Percentiles rank a stretch among this genome's conserved stretches.
These are phyloP conservation scores for Zizania latifolia DNA, from an alignment of 176 grass and related monocot species.

Conservation along the genomic window DNA sequence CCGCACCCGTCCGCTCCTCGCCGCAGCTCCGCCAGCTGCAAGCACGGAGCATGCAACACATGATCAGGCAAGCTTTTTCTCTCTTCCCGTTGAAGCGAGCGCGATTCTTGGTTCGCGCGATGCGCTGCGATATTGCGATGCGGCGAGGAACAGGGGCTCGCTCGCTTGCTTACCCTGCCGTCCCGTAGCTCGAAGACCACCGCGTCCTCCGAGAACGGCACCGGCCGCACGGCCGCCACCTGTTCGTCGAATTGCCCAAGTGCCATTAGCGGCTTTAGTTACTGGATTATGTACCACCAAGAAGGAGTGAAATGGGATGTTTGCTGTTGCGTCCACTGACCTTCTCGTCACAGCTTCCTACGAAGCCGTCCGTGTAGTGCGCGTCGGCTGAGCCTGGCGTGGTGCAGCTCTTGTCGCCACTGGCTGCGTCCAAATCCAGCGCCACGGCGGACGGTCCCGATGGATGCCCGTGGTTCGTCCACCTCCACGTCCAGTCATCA, in stretches of 20 bases:
- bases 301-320: neutral
- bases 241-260: slow-evolving; percentile 35
- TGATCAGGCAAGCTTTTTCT: neutral
- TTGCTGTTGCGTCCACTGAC: slow-evolving; percentile 9
- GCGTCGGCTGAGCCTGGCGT: slow-evolving; percentile 1
- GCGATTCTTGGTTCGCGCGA: no score
- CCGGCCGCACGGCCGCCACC: slow-evolving; percentile 58
- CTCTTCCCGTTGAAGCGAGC: no score
- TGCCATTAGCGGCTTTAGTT: neutral
- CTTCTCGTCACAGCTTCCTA: slow-evolving; percentile 68
- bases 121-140: no score
- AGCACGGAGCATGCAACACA: neutral
- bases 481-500: slow-evolving; percentile 55
- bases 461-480: slow-evolving; percentile 70
- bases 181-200: slow-evolving; percentile 80
- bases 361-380: slow-evolving; percentile 32
- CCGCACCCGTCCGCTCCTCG: slow-evolving; percentile 31
- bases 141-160: neutral
- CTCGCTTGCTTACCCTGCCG: slow-evolving; percentile 56
- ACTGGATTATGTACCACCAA: no score
- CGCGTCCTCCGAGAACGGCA: slow-evolving; percentile 75
- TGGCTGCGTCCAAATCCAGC: neutral
- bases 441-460: neutral
- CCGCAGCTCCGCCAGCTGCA: slow-evolving; percentile 79
- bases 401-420: slow-evolving; percentile 25